phyloP scores from a whole-genome alignment of 2,329 filamentous ascomycete species.

The Albophoma yamanashiensis region DNA sequence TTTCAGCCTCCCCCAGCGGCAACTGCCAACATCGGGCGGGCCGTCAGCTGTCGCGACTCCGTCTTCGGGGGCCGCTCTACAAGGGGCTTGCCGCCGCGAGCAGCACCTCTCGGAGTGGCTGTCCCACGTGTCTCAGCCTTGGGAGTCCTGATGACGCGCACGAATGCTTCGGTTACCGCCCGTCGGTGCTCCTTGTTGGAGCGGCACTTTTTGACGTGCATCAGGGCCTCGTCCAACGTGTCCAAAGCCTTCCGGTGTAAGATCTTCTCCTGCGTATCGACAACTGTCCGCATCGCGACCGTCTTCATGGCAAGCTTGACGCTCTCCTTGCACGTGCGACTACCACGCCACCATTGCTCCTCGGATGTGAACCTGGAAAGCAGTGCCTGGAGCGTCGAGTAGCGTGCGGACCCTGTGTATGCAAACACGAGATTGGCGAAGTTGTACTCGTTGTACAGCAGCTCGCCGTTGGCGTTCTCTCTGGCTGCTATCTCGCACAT shows the following conservation, averaged over 20 bases:
- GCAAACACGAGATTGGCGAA: slow-evolving; percentile 25
- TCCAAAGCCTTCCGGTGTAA: slow-evolving; percentile 14
- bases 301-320: slow-evolving; percentile 26
- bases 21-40: neutral
- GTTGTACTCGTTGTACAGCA: slow-evolving; percentile 25
- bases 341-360: slow-evolving; percentile 24
- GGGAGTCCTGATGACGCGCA: slow-evolving; percentile 4
- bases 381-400: slow-evolving; percentile 18
- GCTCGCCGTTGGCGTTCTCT: slow-evolving; percentile 23
- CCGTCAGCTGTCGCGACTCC: neutral
- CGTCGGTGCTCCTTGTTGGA: slow-evolving; percentile 6
- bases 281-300: slow-evolving; percentile 14
- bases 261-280: slow-evolving; percentile 1
- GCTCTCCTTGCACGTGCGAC: slow-evolving; percentile 23
- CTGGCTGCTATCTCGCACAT: slow-evolving; percentile 25
- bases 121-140: neutral
- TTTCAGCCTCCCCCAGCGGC: neutral
- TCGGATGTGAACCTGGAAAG: slow-evolving; percentile 18
- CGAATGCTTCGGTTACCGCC: slow-evolving; percentile 10
- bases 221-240: slow-evolving; percentile 11
- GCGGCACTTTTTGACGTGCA: slow-evolving; percentile 13
- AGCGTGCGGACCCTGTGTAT: slow-evolving; percentile 20
- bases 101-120: neutral
- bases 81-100: neutral
- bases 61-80: neutral